These are phyloP conservation scores for Neurospora pannonica DNA, from an alignment of 495 filamentous ascomycete genomes.

Conservation along the genomic window DNA sequence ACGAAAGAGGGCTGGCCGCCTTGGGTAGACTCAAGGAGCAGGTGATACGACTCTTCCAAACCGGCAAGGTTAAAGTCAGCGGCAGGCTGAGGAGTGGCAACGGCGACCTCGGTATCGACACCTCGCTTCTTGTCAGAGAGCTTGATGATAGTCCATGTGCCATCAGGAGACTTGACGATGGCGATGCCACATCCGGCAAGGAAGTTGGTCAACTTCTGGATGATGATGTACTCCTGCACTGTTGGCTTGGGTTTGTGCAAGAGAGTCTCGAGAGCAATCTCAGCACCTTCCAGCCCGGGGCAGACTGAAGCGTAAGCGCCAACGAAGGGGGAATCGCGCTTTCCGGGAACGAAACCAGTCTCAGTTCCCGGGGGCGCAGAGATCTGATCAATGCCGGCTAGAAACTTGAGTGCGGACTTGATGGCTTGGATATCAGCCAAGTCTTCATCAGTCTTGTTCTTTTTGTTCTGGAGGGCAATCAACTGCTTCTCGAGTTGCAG, in stretches of 20 bases:
- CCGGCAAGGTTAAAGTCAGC: slow-evolving; percentile 12
- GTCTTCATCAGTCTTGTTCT: slow-evolving; percentile 10
- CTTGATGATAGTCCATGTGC: slow-evolving; percentile 27
- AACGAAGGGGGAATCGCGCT: neutral
- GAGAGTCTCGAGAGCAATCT: slow-evolving; percentile 11
- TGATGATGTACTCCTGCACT: slow-evolving; percentile 17
- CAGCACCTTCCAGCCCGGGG: slow-evolving; percentile 13
- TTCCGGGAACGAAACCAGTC: slow-evolving; percentile 4
- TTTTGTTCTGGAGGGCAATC: slow-evolving; percentile 10
- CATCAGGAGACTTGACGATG: slow-evolving; percentile 27
- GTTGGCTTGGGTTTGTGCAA: slow-evolving; percentile 15
- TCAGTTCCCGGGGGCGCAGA: slow-evolving; percentile 5
- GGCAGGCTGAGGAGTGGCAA: neutral
- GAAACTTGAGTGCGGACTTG: neutral
- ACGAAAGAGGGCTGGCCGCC: slow-evolving; percentile 12
- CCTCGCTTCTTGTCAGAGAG: slow-evolving; percentile 17
- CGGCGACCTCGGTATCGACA: neutral
- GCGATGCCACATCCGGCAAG: slow-evolving; percentile 29
- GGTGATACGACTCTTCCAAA: slow-evolving; percentile 9
- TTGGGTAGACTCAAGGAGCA: slow-evolving; percentile 2
- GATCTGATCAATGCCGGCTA: slow-evolving; percentile 5
- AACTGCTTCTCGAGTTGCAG: slow-evolving; percentile 8
- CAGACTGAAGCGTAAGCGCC: slow-evolving; percentile 10
- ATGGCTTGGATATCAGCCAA: slow-evolving; percentile 4
- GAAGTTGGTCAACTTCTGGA: slow-evolving; percentile 21